Percentiles rank a stretch among this genome's conserved stretches.
phyloP scores from a whole-genome alignment of 805 yeast genomes.

The Naumovozyma dairenensis region DNA sequence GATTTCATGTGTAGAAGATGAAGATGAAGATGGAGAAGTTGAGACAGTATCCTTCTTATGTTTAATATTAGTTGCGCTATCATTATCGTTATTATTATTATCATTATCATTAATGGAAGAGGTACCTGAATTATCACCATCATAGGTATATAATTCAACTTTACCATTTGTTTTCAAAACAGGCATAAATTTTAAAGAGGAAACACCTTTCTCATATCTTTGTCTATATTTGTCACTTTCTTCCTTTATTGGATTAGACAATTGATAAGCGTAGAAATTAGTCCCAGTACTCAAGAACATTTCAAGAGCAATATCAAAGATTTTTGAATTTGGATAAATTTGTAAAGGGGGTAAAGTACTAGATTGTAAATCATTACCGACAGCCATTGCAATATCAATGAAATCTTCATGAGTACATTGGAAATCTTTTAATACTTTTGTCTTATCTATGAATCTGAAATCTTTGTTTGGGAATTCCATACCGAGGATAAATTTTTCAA shows the following conservation, averaged over 20 bases:
- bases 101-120: neutral
- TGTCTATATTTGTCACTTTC: conserved; percentile 33
- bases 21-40: conserved; percentile 8
- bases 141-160: conserved; percentile 47
- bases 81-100: conserved; percentile 4
- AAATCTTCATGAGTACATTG: conserved; percentile 55
- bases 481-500: conserved; percentile 63
- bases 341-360: conserved; percentile 43
- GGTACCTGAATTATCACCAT: conserved; percentile 10
- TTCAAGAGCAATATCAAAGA: conserved; percentile 32
- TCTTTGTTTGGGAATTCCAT: conserved; percentile 58
- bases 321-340: conserved; percentile 22
- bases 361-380: conserved; percentile 72
- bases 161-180: conserved; percentile 59
- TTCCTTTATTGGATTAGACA: conserved; percentile 31
- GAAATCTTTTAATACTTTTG: conserved; percentile 50
- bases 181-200: conserved; percentile 64
- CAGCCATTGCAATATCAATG: conserved; percentile 63
- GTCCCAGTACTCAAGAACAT: conserved; percentile 35
- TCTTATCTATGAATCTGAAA: conserved; percentile 56
- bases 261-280: conserved; percentile 37
- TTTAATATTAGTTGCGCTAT: neutral
- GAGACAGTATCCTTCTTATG: conserved; percentile 2
- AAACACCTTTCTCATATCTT: conserved; percentile 55
- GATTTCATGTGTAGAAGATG: neutral